Evolutionary conservation across 2,329 filamentous ascomycete species (phyloP).

Genomic region (Lasiodiplodia gonubiensis): DNA sequence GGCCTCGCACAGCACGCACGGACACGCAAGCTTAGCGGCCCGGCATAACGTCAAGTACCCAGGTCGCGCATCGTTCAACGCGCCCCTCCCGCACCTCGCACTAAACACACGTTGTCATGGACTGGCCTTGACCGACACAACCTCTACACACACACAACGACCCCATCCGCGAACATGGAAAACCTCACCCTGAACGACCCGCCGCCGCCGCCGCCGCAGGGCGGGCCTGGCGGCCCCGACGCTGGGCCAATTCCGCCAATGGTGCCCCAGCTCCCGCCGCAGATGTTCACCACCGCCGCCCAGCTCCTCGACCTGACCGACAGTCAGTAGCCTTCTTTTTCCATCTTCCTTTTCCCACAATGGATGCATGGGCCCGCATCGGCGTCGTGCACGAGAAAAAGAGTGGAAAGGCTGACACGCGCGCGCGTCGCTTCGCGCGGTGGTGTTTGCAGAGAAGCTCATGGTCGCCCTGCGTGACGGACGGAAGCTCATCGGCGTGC

Average conservation of each 20-base stretch:
- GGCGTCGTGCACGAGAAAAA: background rate
- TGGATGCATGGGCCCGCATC: background rate
- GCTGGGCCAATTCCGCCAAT: constrained; percentile 41
- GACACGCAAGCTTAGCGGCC: background rate
- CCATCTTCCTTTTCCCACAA: background rate
- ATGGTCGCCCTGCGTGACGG: constrained; percentile 91
- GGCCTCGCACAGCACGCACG: constrained; percentile 8
- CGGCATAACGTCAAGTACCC: constrained; percentile 28
- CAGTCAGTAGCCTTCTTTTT: constrained; percentile 66
- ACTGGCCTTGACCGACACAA: constrained; percentile 23
- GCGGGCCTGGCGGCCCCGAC: constrained; percentile 14
- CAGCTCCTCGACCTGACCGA: constrained; percentile 96
- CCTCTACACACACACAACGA: background rate
- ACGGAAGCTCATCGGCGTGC: constrained; percentile 87
- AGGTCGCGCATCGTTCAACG: constrained; percentile 19
- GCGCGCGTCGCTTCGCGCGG: constrained; percentile 22
- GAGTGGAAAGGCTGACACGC: background rate
- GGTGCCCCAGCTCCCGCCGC: constrained; percentile 75
- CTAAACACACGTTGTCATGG: constrained; percentile 24
- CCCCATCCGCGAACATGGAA: constrained; percentile 27
- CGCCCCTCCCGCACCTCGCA: constrained; percentile 11
- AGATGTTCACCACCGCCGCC: constrained; percentile 98
- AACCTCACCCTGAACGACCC: constrained; percentile 30
- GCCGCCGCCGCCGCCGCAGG: constrained; percentile 14
- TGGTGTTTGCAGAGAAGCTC: constrained; percentile 77